Evolutionary conservation across 768 basidiomycete species (phyloP), one percentile per base, ranked within the genome.

Genomic region (Suillus americanus): DNA sequence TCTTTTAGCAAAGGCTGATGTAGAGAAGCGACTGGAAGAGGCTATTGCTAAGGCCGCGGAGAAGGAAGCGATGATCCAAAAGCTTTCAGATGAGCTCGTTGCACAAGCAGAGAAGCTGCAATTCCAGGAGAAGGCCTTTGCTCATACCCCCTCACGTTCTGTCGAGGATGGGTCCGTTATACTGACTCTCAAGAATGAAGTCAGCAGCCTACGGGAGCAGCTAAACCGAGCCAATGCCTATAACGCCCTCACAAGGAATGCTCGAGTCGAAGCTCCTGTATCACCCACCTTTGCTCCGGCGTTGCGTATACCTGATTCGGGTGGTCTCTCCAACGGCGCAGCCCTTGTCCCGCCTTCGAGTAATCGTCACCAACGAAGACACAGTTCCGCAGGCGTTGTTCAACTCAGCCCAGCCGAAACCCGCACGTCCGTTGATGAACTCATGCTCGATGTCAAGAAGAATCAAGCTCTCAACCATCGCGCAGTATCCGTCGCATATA

Each of bases 151-250:
- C 7, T 77, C 80, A 54, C 86, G 89, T 67, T 89, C 85, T 55
- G 84, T 86, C 5, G 96, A 97, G 69, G 95, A 98, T 72, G 88
- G 81, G 67, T 90, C 92, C 18, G 90, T 97, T 48, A 94, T 99
- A 66, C 81, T 88, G 67, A 90, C 90, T 0, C 86, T 99, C 70
- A 95, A 97, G 77, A 92, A 87, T 69, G 97, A 99, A 81, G 90
- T 99, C 69, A 89, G 90, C 77, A 90, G 81, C 70, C 84, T 99
- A 37, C 93, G 95, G 65, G 97, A 99, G 73, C 97, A 99, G 74
- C 87, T 99, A 68, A 96, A 96, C 70, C 88, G 97, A 38, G 89
- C 94, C n/a, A 95, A 96, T 72, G 94, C 97, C 10, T 85, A 97
- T 70, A 94, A 95, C 69, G 84, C 87, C 18, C 84, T 97, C 60